Evolutionary conservation across 2,329 filamentous ascomycete species (phyloP), one percentile per base, ranked within the genome.

Genomic region (Arthrobotrys sphaeroides): DNA sequence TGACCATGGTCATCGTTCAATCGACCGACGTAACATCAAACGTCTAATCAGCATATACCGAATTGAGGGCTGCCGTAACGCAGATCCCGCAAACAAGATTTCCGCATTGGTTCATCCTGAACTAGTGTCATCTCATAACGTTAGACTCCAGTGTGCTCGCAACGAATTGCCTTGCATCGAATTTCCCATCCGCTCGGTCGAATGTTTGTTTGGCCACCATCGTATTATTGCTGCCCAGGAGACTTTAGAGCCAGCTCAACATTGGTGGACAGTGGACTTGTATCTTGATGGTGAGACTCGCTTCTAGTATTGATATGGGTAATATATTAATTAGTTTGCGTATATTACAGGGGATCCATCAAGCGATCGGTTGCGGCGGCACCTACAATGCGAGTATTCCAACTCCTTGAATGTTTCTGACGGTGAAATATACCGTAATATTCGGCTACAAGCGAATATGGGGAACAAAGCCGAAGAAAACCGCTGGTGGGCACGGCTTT

Each of bases 321-420:
- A n/a, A n/a, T n/a, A n/a, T n/a, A n/a, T n/a, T n/a, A n/a, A n/a
- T n/a, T n/a, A n/a, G n/a, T n/a, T n/a, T n/a, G n/a, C n/a, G n/a
- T n/a, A n/a, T n/a, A n/a, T n/a, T n/a, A n/a, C n/a, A n/a, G n/a
- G n/a, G n/a, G 20, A 13, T n/a, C 20, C 20, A 2, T 16, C 6
- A 12, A 42, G 22, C 18, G 13, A 42, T 26, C n/a, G 42, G 10
- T 18, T 65, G 12, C 20, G 31, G 1, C 18, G n/a, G 12, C 20
- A 53, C 42, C 40, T 65, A 16, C 61, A 65, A 42, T 53, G 26
- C 45, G 12, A 65, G 31, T 65, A 65, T 22, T 1, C 28, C 0
- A 65, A 65, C n/a, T 3, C 33, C 18, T n/a, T 65, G 13, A 65
- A 65, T 43, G 24, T 64, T 6, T 64, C 59, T 13, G 20, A 65